Evolutionary conservation across 345 rosid species (phyloP).

Genomic region (Arabis alpina): DNA sequence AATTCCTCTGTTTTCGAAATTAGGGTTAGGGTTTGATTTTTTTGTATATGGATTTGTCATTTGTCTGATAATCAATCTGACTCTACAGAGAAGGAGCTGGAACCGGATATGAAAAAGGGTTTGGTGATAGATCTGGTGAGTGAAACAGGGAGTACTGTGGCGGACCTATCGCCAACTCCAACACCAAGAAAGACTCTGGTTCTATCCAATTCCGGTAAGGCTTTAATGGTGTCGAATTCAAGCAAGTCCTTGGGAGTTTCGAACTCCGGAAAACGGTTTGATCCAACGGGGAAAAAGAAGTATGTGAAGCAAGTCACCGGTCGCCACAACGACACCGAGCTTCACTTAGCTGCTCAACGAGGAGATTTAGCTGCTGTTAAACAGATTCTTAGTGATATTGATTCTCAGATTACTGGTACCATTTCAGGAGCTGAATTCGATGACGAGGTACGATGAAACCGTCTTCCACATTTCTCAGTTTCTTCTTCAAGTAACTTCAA

Average conservation of each 20-base stretch:
- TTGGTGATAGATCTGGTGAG: constrained; percentile 31
- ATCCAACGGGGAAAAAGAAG: constrained; percentile 70
- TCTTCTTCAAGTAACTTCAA: not conserved
- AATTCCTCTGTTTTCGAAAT: constrained; percentile 7
- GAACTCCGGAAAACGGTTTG: constrained; percentile 75
- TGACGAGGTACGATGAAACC: constrained; percentile 49
- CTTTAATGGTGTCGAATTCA: constrained; percentile 65
- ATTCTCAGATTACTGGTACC: constrained; percentile 70
- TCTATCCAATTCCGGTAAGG: constrained; percentile 65
- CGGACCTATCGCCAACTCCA: constrained; percentile 46
- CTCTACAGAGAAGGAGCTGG: constrained; percentile 39
- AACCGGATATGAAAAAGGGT: constrained; percentile 43
- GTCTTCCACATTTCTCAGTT: not conserved
- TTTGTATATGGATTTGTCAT: not conserved
- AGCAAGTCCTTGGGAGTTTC: constrained; percentile 63
- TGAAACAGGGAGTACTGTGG: constrained; percentile 38
- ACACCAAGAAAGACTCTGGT: constrained; percentile 61
- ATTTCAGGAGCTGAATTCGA: constrained; percentile 75
- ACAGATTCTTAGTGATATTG: constrained; percentile 75
- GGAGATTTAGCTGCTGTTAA: constrained; percentile 69
- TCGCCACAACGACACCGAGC: constrained; percentile 92
- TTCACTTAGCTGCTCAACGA: constrained; percentile 86
- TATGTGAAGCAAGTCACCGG: constrained; percentile 97
- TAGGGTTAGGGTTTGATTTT: constrained; percentile 19
- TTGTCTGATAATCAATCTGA: constrained; percentile 32